Evolutionary conservation across 805 yeast genomes (phyloP).

Genomic region (Starmerella lactis-condensi): DNA sequence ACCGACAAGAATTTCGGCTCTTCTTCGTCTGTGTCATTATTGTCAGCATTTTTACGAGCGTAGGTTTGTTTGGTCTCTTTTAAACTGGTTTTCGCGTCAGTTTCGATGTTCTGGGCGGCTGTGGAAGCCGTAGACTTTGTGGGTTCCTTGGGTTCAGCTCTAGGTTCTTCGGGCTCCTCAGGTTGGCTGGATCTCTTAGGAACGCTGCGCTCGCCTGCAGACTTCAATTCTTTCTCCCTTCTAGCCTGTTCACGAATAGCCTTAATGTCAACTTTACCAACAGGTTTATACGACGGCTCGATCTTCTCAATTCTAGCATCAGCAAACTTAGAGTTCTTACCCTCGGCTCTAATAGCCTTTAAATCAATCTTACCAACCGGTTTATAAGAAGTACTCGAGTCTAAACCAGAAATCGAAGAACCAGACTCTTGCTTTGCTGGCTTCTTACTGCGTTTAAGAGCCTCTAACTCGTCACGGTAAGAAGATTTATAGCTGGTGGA

Average conservation of each 20-base stretch:
- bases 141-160: neutral
- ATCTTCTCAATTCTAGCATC: conserved; percentile 22
- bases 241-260: conserved; percentile 26
- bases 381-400: conserved; percentile 19
- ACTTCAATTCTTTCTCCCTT: conserved; percentile 15
- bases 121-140: too few species aligned
- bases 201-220: conserved; percentile 3
- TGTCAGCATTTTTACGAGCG: neutral
- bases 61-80: neutral
- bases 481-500: conserved; percentile 9
- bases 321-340: conserved; percentile 17
- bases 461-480: conserved; percentile 11
- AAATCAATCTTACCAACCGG: conserved; percentile 24
- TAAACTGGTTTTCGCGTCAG: neutral
- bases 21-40: conserved; percentile 9
- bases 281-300: conserved; percentile 38
- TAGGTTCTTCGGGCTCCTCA: neutral
- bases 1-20: conserved; percentile 16
- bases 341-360: conserved; percentile 19
- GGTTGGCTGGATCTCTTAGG: neutral
- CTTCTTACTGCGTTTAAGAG: conserved; percentile 7
- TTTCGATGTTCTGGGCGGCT: too few species aligned
- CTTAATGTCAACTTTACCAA: conserved; percentile 40
- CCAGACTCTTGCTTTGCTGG: neutral
- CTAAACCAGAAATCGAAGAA: conserved; percentile 12